Conservation (phyloP, 2,329 filamentous ascomycete species). For the Sporothrix euskadiensis region DNA sequence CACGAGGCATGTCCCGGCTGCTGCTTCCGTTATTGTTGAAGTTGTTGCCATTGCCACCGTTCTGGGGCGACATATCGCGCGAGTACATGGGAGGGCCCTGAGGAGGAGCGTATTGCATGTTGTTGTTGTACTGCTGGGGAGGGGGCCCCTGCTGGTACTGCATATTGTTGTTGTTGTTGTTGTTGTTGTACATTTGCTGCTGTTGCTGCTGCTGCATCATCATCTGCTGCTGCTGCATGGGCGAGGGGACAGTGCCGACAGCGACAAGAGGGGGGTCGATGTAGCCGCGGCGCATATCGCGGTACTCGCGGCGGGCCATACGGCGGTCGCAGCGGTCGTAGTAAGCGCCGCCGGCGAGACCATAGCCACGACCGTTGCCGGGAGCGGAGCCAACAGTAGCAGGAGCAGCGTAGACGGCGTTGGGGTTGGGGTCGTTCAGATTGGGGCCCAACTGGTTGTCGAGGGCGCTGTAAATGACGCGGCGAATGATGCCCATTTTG, state of each 20-base stretch:
- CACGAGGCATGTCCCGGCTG: background rate
- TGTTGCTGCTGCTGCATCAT: background rate
- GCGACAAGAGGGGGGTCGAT: background rate
- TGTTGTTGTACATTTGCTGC: background rate
- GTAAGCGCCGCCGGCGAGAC: background rate
- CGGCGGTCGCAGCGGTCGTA: conserved; percentile 14
- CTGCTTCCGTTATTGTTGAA: background rate
- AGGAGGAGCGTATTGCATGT: background rate
- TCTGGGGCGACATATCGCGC: background rate
- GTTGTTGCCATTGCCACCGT: background rate
- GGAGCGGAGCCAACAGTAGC: background rate
- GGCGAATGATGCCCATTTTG: conserved; percentile 15
- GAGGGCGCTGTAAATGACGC: background rate
- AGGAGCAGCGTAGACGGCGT: background rate
- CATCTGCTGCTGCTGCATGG: background rate
- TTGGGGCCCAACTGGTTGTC: background rate
- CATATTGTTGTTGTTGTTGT: background rate
- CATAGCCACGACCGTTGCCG: background rate
- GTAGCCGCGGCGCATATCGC: conserved; percentile 9
- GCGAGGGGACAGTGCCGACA: background rate
- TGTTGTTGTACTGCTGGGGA: conserved; percentile 1
- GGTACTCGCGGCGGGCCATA: background rate
- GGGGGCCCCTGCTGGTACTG: conserved; percentile 5
- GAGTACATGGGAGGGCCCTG: background rate
- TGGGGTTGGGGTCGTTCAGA: background rate